Base-by-base conservation (phyloP, 345 rosid genomes). In the Trapa incisa region DNA sequence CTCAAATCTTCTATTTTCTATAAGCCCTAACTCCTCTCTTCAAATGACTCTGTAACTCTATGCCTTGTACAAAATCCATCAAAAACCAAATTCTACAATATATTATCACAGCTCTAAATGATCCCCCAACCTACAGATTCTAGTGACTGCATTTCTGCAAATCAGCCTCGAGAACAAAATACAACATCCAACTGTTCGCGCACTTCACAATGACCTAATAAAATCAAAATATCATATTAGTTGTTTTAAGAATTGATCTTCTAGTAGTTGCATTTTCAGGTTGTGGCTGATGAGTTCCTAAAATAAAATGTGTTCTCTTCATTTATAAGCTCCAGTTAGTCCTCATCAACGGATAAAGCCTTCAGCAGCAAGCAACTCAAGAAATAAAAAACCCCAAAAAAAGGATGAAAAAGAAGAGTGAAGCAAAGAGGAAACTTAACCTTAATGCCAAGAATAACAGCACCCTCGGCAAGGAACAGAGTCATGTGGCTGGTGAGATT, bases 401-500 rank as follows among this genome's bases (percentile, higher is more conserved):
- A 22, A 22, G 29, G 29, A 22, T 2, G 57, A 36, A 67, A 32
- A 36, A 67, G 41, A 22, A 22, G 29, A 22, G 8, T 41, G 7
- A 41, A 41, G 43, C 43, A 41, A 41, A 37, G 14, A n/a, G 64
- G 6, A n/a, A 58, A 62, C 70, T 63, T 32, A 22, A 91, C 99
- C 99, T 87, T 69, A 70, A 94, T 64, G 1, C 82, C 99, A 56
- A 94, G 95, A 69, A 94, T 86, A 77, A 87, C 96, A 50, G 87
- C 83, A 77, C 84, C 91, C 73, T 89, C 86, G 17, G 95, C 91
- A 32, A 94, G 92, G 70, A 94, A 94, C 52, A 94, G 74, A 57
- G 99, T 94, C 86, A 94, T 85, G 65, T 87, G 89, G 68, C 99
- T 94, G 9, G 97, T 89, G 50, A 91, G 88, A 76, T 94, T 94